Base-by-base conservation (phyloP, 768 basidiomycete genomes). In the Rhodotorula diobovata region DNA sequence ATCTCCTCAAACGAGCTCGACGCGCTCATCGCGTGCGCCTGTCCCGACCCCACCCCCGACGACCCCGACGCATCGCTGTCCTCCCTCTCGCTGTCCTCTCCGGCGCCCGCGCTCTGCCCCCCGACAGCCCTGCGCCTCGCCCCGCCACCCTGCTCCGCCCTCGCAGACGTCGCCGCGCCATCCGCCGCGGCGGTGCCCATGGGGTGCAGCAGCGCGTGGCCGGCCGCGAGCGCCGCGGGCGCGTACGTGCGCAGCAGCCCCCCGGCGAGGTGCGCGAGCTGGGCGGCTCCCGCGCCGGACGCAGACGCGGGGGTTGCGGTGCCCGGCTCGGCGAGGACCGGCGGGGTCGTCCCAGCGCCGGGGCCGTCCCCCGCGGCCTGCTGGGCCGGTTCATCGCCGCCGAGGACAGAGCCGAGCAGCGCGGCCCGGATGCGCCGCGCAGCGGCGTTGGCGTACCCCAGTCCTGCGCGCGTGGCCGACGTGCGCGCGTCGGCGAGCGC, bases 401-500 rank as follows among this genome's bases (percentile, higher is more conserved):
- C 41, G 54, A 12, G 37, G 37, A 58, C 35, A 2, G 63, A 39
- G 32, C 63, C 55, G 41, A 67, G 61, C 37, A 66, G 21, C 25
- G 58, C 54, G 11, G 51, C 56, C 12, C 45, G 66, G 21, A 34
- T 21, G 6, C 23, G 25, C 6, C 48, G 51, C 34, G 68, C 34
- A 20, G 45, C 64, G 34, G n/a, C 43, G 55, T 69, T 61, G 20
- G 74, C 25, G 51, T 72, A 78, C 35, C 69, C 71, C 30, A 74
- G 37, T 10, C 76, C 75, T 18, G 56, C 21, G 30, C 30, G 6
- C 25, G 56, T 53, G 8, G 63, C 43, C 28, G 50, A 48, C 10
- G 63, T 55, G 35, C 48, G 62, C 14, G 81, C 72, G 57, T 77
- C 70, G 25, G 80, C 73, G 14, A 82, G 70, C 67, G 80, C 78